Evolutionary conservation across 257 asterid species (phyloP).

Genomic region (Solanum lycopersicoides): DNA sequence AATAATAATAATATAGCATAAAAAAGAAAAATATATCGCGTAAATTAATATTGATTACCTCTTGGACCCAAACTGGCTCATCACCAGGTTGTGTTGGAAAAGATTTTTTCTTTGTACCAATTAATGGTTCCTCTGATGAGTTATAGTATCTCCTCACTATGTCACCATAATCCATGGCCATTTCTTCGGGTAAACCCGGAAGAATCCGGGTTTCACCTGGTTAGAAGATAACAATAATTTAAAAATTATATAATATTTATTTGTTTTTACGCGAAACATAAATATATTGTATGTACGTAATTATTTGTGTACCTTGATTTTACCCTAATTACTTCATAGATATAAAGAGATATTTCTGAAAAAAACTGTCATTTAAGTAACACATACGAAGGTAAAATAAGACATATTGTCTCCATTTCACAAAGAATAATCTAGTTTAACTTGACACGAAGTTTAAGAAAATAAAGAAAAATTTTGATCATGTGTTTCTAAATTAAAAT

Average conservation of each 20-base stretch:
- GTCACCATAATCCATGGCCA: conserved; percentile 37
- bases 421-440: too few relatives aligned
- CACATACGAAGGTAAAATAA: too few relatives aligned
- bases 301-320: neutral
- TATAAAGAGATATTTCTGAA: neutral
- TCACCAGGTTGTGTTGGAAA: conserved; percentile 28
- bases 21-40: neutral
- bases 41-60: neutral
- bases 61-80: conserved; percentile 47
- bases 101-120: neutral
- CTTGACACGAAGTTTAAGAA: too few relatives aligned
- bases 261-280: fast-evolving
- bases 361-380: neutral
- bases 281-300: neutral
- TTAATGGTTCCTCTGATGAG: neutral
- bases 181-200: conserved; percentile 38
- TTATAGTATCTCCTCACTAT: conserved; percentile 10
- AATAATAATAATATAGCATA: neutral
- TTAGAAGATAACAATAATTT: fast-evolving
- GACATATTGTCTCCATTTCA: too few relatives aligned
- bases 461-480: too few relatives aligned
- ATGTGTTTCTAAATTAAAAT: too few relatives aligned
- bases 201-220: conserved; percentile 18
- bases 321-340: fast-evolving
- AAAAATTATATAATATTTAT: neutral